These are phyloP conservation scores for Aureoboletus auriporus DNA, from an alignment of 768 basidiomycete species.

Conservation along the genomic window DNA sequence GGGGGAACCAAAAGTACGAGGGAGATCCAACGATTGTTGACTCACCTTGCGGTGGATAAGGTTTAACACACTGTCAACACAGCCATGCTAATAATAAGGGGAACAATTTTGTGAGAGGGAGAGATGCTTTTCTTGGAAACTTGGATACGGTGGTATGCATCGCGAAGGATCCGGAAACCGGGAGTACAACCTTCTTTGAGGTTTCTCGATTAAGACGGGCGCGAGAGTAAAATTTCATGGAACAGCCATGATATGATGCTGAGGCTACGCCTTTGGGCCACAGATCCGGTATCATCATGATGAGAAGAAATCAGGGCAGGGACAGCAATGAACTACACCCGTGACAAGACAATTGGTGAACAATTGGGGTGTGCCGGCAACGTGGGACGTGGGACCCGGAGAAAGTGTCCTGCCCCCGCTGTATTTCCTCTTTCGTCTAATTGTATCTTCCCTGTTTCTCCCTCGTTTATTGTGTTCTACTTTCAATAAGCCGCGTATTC, in stretches of 20 bases:
- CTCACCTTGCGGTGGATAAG: constrained; percentile 10
- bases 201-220: constrained; percentile 29
- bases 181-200: constrained; percentile 23
- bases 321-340: constrained; percentile 5
- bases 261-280: background rate
- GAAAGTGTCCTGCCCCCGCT: constrained; percentile 7
- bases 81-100: constrained; percentile 18
- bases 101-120: constrained; percentile 11
- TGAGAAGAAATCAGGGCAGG: constrained; percentile 12
- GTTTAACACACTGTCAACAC: constrained; percentile 12
- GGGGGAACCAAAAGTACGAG: background rate
- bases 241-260: constrained; percentile 8
- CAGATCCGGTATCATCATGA: constrained; percentile 25
- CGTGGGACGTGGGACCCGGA: constrained; percentile 19
- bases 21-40: background rate
- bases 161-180: constrained; percentile 16
- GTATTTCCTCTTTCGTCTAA: constrained; percentile 33
- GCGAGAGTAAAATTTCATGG: constrained; percentile 17
- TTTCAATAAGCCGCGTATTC: constrained; percentile 22
- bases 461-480: constrained; percentile 31
- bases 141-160: constrained; percentile 3
- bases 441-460: constrained; percentile 34
- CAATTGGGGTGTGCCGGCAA: constrained; percentile 30
- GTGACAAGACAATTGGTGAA: constrained; percentile 17
- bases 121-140: constrained; percentile 13